A percentile compares a stretch with the other conserved stretches of the same genome.
Conservation (phyloP, 2,329 filamentous ascomycete genomes). For the Huntiella omanensis region DNA sequence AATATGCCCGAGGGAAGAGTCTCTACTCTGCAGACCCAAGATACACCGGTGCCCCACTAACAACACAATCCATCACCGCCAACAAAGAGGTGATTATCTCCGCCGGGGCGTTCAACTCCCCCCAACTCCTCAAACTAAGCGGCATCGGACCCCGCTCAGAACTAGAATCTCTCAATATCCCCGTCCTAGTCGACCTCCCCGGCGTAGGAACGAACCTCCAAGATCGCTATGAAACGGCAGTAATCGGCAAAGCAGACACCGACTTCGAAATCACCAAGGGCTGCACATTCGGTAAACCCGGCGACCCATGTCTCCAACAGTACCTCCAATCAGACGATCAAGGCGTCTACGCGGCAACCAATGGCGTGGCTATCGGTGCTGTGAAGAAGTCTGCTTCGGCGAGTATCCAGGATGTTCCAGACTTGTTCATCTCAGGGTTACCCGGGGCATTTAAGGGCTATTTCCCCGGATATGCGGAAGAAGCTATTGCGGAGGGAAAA, state of each 20-base stretch:
- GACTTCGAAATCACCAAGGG: background rate
- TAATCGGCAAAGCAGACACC: slow-evolving; percentile 15
- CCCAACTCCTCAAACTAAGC: slow-evolving; percentile 31
- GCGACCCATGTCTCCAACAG: slow-evolving; percentile 4
- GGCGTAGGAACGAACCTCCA: slow-evolving; percentile 30
- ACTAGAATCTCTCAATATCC: slow-evolving; percentile 25
- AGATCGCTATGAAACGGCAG: slow-evolving; percentile 24
- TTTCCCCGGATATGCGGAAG: slow-evolving; percentile 32
- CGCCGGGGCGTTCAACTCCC: slow-evolving; percentile 30
- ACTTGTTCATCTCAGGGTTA: slow-evolving; percentile 34
- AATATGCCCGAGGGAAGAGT: slow-evolving; percentile 13
- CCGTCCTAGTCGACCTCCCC: slow-evolving; percentile 24
- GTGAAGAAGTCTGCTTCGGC: slow-evolving; percentile 10
- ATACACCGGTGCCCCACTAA: slow-evolving; percentile 15
- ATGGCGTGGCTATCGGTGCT: slow-evolving; percentile 11
- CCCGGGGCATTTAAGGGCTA: slow-evolving; percentile 36
- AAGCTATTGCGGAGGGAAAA: slow-evolving; percentile 23
- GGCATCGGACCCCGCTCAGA: slow-evolving; percentile 27
- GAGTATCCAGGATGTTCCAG: slow-evolving; percentile 21
- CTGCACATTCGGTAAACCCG: slow-evolving; percentile 5
- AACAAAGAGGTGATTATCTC: slow-evolving; percentile 30
- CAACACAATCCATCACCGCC: slow-evolving; percentile 14
- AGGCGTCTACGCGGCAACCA: slow-evolving; percentile 7
- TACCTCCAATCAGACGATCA: background rate
- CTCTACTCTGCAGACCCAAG: slow-evolving; percentile 18